Evolutionary conservation across 2,329 filamentous ascomycete species (phyloP).

Genomic region (Beauveria sp.): DNA sequence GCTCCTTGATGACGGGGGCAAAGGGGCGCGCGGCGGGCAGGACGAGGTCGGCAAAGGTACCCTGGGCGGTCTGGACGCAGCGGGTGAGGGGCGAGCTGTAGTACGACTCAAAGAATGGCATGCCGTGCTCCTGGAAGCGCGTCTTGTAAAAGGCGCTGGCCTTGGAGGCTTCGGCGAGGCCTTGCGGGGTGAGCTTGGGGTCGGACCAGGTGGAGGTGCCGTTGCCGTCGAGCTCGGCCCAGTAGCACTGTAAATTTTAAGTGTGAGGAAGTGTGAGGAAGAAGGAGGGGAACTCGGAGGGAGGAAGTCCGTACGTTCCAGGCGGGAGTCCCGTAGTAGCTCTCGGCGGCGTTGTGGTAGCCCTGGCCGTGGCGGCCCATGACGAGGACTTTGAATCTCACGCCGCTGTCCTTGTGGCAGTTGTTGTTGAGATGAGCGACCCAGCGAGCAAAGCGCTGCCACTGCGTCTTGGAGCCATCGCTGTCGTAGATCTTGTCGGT

Average conservation of each 20-base stretch:
- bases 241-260: slow-evolving; percentile 46
- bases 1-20: slow-evolving; percentile 53
- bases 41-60: slow-evolving; percentile 50
- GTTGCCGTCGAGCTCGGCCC: slow-evolving; percentile 57
- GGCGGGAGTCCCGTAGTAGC: slow-evolving; percentile 58
- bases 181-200: slow-evolving; percentile 50
- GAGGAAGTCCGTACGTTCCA: slow-evolving; percentile 50
- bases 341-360: slow-evolving; percentile 54
- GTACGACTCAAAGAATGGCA: slow-evolving; percentile 55
- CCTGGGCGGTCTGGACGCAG: slow-evolving; percentile 53
- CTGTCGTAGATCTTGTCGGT: slow-evolving; percentile 39
- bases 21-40: slow-evolving; percentile 46
- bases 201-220: slow-evolving; percentile 56
- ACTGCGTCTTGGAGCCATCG: slow-evolving; percentile 44
- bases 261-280: too few species aligned
- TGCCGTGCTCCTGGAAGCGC: slow-evolving; percentile 43
- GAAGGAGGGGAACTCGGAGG: too few species aligned
- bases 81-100: slow-evolving; percentile 58
- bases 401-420: slow-evolving; percentile 30
- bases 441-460: slow-evolving; percentile 56
- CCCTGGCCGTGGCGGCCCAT: slow-evolving; percentile 66
- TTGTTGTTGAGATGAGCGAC: slow-evolving; percentile 45
- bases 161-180: slow-evolving; percentile 48
- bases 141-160: slow-evolving; percentile 53
- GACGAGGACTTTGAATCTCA: slow-evolving; percentile 59